A percentile compares a stretch with the other conserved stretches of the same genome.
These are phyloP conservation scores for Sordariomycetes sp. DNA, from an alignment of 2,329 filamentous ascomycete genomes.

Conservation along the genomic window DNA sequence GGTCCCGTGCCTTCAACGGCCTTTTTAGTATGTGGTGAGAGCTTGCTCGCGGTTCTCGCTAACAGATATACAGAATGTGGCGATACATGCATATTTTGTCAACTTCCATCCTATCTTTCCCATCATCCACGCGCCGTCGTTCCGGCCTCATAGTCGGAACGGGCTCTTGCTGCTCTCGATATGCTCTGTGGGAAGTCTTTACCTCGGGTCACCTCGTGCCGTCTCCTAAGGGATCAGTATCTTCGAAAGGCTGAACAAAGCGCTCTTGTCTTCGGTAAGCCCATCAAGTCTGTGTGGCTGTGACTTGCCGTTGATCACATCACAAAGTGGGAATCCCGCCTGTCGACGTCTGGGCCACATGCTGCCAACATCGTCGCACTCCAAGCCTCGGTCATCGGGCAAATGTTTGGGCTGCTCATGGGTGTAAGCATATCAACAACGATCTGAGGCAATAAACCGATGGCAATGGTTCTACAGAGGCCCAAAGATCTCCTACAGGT, in stretches of 20 bases:
- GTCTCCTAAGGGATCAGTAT: constrained; percentile 11
- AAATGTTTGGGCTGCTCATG: constrained; percentile 2
- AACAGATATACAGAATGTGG: constrained; percentile 9
- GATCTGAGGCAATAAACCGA: neutral
- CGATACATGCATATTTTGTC: constrained; percentile 10
- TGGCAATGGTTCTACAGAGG: neutral
- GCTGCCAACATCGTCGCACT: neutral
- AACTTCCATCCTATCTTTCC: constrained; percentile 12
- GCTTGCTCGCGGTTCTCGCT: neutral
- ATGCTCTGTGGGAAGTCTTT: constrained; percentile 24
- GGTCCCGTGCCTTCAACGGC: constrained; percentile 8
- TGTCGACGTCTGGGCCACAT: neutral
- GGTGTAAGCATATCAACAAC: neutral
- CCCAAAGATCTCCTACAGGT: constrained; percentile 2
- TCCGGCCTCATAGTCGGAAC: constrained; percentile 13
- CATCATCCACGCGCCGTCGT: constrained; percentile 8
- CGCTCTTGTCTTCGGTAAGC: constrained; percentile 8
- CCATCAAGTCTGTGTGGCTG: neutral
- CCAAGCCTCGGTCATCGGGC: constrained; percentile 1
- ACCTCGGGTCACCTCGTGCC: constrained; percentile 19
- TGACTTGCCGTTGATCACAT: neutral
- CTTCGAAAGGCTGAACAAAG: constrained; percentile 8
- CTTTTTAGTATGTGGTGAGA: constrained; percentile 7
- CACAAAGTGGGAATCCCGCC: constrained; percentile 2
- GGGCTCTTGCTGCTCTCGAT: constrained; percentile 23